Evolutionary conservation across 139 green algal species (phyloP).

Genomic region (Chlorella sp.): DNA sequence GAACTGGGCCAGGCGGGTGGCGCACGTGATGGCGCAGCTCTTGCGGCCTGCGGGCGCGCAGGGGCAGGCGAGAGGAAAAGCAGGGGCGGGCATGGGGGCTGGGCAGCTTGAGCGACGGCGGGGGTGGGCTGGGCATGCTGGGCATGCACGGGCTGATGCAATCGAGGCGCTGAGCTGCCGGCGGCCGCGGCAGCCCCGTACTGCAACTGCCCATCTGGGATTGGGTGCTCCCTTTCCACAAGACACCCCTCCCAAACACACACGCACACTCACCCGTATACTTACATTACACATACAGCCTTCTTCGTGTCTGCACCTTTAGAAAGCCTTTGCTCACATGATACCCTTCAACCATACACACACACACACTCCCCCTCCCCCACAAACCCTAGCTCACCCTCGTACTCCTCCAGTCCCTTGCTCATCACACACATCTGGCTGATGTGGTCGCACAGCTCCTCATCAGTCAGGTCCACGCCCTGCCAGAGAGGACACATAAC

Average conservation of each 20-base stretch:
- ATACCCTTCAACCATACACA: too few species aligned
- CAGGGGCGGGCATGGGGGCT: not conserved
- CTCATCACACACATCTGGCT: slow-evolving; percentile 94
- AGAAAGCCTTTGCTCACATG: too few species aligned
- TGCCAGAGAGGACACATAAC: slow-evolving; percentile 22
- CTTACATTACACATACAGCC: too few species aligned
- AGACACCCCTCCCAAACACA: too few species aligned
- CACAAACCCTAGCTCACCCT: slow-evolving; percentile 53
- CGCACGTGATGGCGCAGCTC: slow-evolving; percentile 90
- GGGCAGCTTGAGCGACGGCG: not conserved
- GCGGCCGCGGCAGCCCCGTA: too few species aligned
- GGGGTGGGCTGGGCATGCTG: not conserved
- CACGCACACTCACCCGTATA: not conserved
- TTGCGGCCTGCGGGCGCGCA: slow-evolving; percentile 73
- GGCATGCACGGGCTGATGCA: too few species aligned
- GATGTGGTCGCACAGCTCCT: slow-evolving; percentile 95
- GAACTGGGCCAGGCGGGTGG: slow-evolving; percentile 88
- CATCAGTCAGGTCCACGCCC: slow-evolving; percentile 84
- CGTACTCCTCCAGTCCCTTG: slow-evolving; percentile 95
- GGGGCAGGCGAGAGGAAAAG: not conserved
- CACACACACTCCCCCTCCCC: not conserved
- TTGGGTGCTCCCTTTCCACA: too few species aligned
- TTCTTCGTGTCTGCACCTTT: too few species aligned
- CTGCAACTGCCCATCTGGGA: too few species aligned
- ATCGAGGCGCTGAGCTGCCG: too few species aligned